Conservation (phyloP, 768 basidiomycete species). For the Termitomyces sp. region DNA sequence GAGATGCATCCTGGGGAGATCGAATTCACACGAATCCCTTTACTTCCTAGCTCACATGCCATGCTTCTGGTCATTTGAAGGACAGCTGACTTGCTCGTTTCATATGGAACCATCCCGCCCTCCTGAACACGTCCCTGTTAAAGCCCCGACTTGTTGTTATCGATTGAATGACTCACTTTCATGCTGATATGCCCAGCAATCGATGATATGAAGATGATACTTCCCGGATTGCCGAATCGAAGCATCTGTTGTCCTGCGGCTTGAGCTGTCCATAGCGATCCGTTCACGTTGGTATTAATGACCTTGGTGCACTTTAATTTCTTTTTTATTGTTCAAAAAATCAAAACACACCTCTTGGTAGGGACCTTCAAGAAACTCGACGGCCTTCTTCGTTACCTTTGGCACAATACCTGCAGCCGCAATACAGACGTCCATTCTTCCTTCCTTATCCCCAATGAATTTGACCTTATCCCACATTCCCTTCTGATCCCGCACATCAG, state of each 20-base stretch:
- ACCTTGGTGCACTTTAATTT: conserved; percentile 36
- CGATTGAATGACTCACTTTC: not conserved
- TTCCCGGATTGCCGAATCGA: conserved; percentile 47
- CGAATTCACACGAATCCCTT: conserved; percentile 63
- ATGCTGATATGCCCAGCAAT: conserved; percentile 47
- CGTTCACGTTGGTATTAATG: conserved; percentile 62
- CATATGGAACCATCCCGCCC: conserved; percentile 40
- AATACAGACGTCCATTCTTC: conserved; percentile 44
- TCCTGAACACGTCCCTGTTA: not conserved
- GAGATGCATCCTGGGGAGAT: conserved; percentile 74
- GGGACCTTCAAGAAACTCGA: conserved; percentile 59
- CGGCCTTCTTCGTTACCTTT: conserved; percentile 45
- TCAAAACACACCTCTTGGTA: conserved; percentile 45
- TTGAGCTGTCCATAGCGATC: conserved; percentile 38
- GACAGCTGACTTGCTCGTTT: conserved; percentile 71
- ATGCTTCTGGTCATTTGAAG: conserved; percentile 77
- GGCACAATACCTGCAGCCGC: conserved; percentile 73
- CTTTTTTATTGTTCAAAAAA: not conserved
- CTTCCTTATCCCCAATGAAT: conserved; percentile 47
- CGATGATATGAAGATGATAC: conserved; percentile 62
- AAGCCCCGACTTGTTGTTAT: not conserved
- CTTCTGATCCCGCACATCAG: conserved; percentile 63
- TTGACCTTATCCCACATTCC: conserved; percentile 52
- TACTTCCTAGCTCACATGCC: conserved; percentile 53
- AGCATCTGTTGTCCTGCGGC: conserved; percentile 1